Base-by-base conservation (phyloP, 2,329 filamentous ascomycete genomes). In the Leptodontidium sp. region DNA sequence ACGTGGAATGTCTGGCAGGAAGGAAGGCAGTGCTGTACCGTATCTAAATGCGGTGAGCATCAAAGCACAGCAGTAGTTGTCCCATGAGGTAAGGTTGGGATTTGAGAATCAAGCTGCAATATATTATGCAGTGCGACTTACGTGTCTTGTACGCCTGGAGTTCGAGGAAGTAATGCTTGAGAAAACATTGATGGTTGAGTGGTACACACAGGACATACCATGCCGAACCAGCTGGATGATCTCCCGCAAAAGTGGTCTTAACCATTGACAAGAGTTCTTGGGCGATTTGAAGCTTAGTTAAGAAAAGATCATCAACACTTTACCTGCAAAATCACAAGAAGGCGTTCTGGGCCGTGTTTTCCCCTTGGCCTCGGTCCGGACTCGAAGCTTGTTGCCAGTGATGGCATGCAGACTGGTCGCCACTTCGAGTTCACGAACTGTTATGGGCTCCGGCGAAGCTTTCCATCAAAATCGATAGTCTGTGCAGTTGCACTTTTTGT, bases 111-210 rank as follows among this genome's bases (percentile, higher is more conserved):
- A 50, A 50, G 55, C 35, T 21, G n/a, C 55, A 40, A 59, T 32
- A 58, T 40, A 59, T 59, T 59, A 59, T 43, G 55, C 55, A 40
- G 55, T 59, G 55, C 35, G 8, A 59, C 55, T 21, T 59, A 26
- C 35, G 2, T 24, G 21, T 12, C 14, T 43, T 15, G 55, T 43
- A 15, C 35, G 9, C 35, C 55, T 32, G 29, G 29, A 32, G 29
- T 32, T 32, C 29, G 29, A 32, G 29, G 29, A 32, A 32, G n/a
- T 38, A 26, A 7, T 59, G 11, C 38, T 59, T n/a, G 12, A 40
- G 38, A 21, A 43, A 5, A 43, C 11, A 52, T 52, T 21, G 49
- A 8, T 3, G 29, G 29, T 32, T 3, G 6, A 32, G 29, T 32
- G 29, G 29, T 32, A 32, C 29, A 32, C 29, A 32, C 29, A 32